Percentiles rank a stretch among this genome's conserved stretches.
These are phyloP conservation scores for Fagus sylvatica DNA, from an alignment of 306 rosid genomes.

Conservation along the genomic window DNA sequence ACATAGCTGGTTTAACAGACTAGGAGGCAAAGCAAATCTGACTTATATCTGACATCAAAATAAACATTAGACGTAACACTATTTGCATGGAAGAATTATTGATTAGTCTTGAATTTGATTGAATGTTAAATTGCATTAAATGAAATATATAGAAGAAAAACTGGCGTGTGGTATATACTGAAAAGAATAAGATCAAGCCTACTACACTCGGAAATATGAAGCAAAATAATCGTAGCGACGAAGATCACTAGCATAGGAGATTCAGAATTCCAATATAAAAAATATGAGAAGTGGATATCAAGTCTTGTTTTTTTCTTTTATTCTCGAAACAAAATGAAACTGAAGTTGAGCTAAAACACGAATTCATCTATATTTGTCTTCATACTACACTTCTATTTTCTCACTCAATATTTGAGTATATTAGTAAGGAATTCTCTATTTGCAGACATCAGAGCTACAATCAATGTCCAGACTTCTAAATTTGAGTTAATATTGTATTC, in stretches of 20 bases:
- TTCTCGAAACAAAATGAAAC: neutral
- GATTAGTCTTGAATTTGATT: too few relatives aligned
- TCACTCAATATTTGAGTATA: neutral
- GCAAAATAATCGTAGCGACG: neutral
- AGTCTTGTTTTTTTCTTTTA: too few relatives aligned
- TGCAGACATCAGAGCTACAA: neutral
- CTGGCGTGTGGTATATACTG: neutral
- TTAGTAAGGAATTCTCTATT: neutral
- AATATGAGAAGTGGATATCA: too few relatives aligned
- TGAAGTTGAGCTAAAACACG: neutral
- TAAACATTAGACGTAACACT: neutral
- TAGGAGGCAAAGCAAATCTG: neutral
- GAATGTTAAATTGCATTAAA: neutral
- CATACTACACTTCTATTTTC: neutral
- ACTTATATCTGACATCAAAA: neutral
- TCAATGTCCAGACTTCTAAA: neutral
- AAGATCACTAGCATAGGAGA: neutral
- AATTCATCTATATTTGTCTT: neutral
- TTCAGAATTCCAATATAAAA: neutral
- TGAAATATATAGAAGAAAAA: neutral
- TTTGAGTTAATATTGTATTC: neutral
- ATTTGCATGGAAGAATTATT: neutral
- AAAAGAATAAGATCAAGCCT: neutral
- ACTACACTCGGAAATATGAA: neutral
- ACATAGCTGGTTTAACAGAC: neutral